Conservation (phyloP, 2,329 filamentous ascomycete species). For the Cercospora zeae-maydis region DNA sequence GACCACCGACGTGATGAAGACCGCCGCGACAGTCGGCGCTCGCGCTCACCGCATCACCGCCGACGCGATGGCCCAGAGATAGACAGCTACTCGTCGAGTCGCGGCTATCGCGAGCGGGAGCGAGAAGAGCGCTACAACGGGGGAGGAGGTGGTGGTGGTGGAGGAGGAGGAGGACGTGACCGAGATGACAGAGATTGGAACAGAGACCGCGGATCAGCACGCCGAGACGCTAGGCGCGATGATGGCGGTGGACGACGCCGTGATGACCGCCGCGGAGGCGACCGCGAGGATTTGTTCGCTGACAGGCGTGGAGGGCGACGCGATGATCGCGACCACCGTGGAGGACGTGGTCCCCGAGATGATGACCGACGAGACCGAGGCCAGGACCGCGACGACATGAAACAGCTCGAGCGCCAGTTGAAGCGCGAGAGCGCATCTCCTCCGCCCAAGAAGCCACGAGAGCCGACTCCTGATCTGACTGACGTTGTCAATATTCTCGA, state of each 20-base stretch:
- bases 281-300: conserved; percentile 30
- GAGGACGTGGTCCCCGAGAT: conserved; percentile 36
- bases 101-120: conserved; percentile 87
- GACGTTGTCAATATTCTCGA: conserved; percentile 77
- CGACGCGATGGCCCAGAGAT: conserved; percentile 51
- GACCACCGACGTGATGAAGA: conserved; percentile 46
- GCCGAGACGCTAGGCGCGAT: conserved; percentile 54
- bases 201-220: conserved; percentile 68
- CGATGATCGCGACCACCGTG: conserved; percentile 46
- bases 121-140: conserved; percentile 86
- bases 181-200: conserved; percentile 53
- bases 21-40: conserved; percentile 54
- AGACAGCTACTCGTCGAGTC: conserved; percentile 88
- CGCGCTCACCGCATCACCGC: conserved; percentile 75
- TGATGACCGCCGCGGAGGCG: conserved; percentile 47
- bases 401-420: conserved; percentile 34
- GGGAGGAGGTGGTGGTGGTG: conserved; percentile 31
- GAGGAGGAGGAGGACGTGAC: conserved; percentile 17
- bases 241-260: conserved; percentile 51
- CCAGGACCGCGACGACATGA: conserved; percentile 37
- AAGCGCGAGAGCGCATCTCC: conserved; percentile 70
- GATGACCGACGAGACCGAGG: conserved; percentile 37
- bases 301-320: conserved; percentile 30
- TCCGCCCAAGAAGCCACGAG: conserved; percentile 82
- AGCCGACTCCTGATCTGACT: conserved; percentile 92